A percentile compares a stretch with the other conserved stretches of the same genome.
These are phyloP conservation scores for Gossypium schwendimanii DNA, from an alignment of 441 rosid genomes.

Conservation along the genomic window DNA sequence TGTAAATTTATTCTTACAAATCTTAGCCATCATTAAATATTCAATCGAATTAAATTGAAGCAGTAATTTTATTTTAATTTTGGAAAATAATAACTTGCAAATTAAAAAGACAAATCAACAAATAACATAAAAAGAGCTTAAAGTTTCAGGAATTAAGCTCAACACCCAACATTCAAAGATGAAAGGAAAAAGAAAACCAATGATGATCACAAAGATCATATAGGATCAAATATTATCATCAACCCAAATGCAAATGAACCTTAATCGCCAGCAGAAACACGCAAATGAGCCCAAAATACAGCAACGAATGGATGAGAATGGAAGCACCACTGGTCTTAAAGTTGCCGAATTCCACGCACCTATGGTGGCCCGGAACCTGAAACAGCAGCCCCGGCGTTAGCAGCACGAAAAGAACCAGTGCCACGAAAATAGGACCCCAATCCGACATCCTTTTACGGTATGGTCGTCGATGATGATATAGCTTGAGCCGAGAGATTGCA, in stretches of 20 bases:
- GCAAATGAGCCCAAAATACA: slow-evolving; percentile 33
- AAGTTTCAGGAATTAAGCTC: too few relatives aligned
- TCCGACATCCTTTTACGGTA: slow-evolving; percentile 33
- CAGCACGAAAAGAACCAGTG: slow-evolving; percentile 55
- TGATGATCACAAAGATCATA: too few relatives aligned
- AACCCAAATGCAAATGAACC: slow-evolving; percentile 32
- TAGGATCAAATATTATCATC: not conserved
- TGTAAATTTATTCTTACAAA: too few relatives aligned
- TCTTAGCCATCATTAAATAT: too few relatives aligned
- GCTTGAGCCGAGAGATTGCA: not conserved
- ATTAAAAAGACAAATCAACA: too few relatives aligned
- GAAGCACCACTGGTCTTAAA: slow-evolving; percentile 54
- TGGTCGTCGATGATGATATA: not conserved
- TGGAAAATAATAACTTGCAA: too few relatives aligned
- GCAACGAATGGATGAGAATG: slow-evolving; percentile 33
- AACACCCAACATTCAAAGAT: too few relatives aligned
- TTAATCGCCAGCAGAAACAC: slow-evolving; percentile 29
- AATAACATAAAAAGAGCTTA: too few relatives aligned
- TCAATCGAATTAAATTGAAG: too few relatives aligned
- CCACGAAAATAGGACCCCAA: slow-evolving; percentile 58
- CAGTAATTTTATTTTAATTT: too few relatives aligned
- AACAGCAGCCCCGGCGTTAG: slow-evolving; percentile 65
- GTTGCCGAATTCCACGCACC: slow-evolving; percentile 54
- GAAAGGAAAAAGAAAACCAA: too few relatives aligned
- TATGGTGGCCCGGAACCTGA: slow-evolving; percentile 50